Evolutionary conservation across 2,329 filamentous ascomycete genomes (phyloP).

Genomic region (Chrysosporium keratinophilum): DNA sequence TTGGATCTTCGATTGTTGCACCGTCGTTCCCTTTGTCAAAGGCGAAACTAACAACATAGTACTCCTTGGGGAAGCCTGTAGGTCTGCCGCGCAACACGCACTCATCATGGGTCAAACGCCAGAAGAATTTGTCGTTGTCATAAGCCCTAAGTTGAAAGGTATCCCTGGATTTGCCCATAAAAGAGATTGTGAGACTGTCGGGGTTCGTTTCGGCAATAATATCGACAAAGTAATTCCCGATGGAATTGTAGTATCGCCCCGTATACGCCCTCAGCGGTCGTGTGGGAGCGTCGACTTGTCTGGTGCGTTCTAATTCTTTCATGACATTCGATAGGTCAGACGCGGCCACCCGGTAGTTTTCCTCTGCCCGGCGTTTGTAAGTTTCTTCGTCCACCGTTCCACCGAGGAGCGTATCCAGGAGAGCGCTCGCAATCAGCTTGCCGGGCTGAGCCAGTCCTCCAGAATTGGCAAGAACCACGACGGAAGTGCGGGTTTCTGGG

Average conservation of each 20-base stretch:
- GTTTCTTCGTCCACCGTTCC: neutral
- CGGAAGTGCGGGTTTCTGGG: neutral
- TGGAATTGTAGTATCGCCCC: neutral
- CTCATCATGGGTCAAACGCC: neutral
- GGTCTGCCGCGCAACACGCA: neutral
- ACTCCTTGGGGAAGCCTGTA: neutral
- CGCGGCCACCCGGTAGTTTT: neutral
- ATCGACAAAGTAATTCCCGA: conserved; percentile 2
- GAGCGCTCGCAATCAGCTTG: neutral
- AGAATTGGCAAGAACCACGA: conserved; percentile 3
- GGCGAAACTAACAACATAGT: neutral
- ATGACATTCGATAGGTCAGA: neutral
- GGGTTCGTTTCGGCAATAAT: neutral
- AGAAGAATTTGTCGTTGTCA: conserved; percentile 6
- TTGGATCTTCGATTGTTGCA: neutral
- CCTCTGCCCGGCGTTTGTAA: neutral
- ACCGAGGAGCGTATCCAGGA: neutral
- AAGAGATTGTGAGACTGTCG: neutral
- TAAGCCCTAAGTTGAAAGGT: neutral
- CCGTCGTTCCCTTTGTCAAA: neutral
- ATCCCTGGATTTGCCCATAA: neutral
- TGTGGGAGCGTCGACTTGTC: neutral
- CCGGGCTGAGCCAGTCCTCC: neutral
- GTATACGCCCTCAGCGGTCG: neutral
- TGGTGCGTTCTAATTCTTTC: neutral